Evolutionary conservation across 169 alveolate species (phyloP), one percentile per base, ranked within the genome.

Genomic region (Babesia ovis): DNA sequence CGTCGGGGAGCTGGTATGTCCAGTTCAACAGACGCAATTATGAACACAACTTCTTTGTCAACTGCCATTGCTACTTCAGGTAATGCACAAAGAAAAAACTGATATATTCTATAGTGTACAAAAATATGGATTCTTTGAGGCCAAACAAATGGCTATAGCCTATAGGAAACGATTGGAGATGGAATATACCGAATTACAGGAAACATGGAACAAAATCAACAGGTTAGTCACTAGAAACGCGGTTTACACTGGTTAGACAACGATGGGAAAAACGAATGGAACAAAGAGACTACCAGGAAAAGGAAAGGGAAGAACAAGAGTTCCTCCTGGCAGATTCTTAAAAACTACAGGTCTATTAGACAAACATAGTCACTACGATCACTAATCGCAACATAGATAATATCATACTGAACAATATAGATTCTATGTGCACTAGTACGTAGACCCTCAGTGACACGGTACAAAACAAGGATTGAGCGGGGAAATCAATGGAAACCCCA

Each of bases 1-100:
- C 96, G 37, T 68, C 89, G 53, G 95, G 97, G 16, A 91, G 93
- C 37, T 93, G 97, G 97, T 85, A 91, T 29, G 97, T 93, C 37
- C 94, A 86, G 62, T 93, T 93, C 77, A 66, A 86, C 61, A 69
- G 90, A 66, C 71, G 93, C 50, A 87, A 89, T 71, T 77, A 83
- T 76, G 94, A 92, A 45, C 85, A 90, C 45, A 93, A 91, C 86
- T 93, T 91, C 86, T 91, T 90, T 69, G 96, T 93, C 48, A 86
- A 90, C 58, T 86, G 92, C 61, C 85, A 83, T 39, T 51, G 92
- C 39, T 89, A 91, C 74, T 87, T 92, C 75, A 80, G 94, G 88
- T 90, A 82, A 29, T 18, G 68, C 34, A 20, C 11, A 20, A 23
- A 4, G 22, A 29, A 31, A 45, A 16, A 41, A 5, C 25, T 9